A percentile compares a stretch with the other conserved stretches of the same genome.
Conservation (phyloP, 208 protist genomes). For the Leishmania turanica region DNA sequence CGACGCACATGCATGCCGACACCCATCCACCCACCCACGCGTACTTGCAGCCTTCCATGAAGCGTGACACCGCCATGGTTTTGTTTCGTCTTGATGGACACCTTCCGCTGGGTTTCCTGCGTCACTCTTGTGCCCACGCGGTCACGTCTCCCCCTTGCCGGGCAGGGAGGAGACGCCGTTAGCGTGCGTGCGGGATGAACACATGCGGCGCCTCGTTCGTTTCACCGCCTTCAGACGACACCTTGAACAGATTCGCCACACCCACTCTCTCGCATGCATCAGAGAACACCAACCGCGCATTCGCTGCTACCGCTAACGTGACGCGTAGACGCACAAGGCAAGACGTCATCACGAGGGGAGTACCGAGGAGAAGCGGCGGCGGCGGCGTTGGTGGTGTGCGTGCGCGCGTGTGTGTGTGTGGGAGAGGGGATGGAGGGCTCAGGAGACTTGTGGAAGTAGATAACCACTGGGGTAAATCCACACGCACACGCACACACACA, state of each 20-base stretch:
- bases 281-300: not conserved
- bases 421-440: not conserved
- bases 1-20: not conserved
- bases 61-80: not conserved
- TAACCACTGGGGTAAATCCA: not conserved
- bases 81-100: not conserved
- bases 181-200: not conserved
- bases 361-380: too few relatives aligned
- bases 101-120: not conserved
- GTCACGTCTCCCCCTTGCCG: too few relatives aligned
- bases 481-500: not conserved
- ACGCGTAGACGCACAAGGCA: not conserved
- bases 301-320: not conserved
- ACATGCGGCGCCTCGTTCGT: not conserved
- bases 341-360: not conserved
- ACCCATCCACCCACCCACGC: not conserved
- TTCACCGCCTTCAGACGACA: too few relatives aligned
- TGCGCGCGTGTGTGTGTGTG: conserved; percentile 10
- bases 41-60: not conserved
- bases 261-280: not conserved
- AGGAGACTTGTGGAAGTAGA: not conserved
- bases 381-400: not conserved
- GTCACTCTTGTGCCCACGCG: too few relatives aligned
- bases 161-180: not conserved
- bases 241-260: too few relatives aligned